Base-by-base conservation (phyloP, 495 filamentous ascomycete species). In the Daldinia caldariorum region DNA sequence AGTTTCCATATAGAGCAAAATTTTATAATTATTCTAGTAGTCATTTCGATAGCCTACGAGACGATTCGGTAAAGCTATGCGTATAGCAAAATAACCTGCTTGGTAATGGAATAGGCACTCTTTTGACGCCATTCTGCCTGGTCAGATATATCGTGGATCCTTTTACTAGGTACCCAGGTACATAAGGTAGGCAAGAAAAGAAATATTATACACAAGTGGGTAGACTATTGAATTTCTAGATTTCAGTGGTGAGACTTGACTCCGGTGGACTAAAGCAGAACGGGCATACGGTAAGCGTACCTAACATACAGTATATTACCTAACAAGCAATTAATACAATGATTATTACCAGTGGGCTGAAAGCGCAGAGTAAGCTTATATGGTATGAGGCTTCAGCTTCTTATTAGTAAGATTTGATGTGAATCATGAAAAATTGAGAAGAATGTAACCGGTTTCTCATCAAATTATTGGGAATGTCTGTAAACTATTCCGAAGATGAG, bases 101-200 rank as follows among this genome's bases (percentile, higher is more conserved):
- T n/a, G n/a, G n/a, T n/a, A n/a, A n/a, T n/a, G n/a, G n/a, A n/a
- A n/a, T n/a, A n/a, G n/a, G n/a, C n/a, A n/a, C n/a, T n/a, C n/a
- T n/a, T n/a, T n/a, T n/a, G n/a, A n/a, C n/a, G n/a, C n/a, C n/a
- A n/a, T n/a, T n/a, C n/a, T n/a, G n/a, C 16, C 22, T 29, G 6
- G 43, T 32, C 20, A 8, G 18, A 7, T 20, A 47, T 53, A 32
- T 51, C n/a, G n/a, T 58, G 4, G 0, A 49, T 14, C 16, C 26
- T 13, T n/a, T 26, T 56, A 41, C 31, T 35, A 35, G 32, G 32
- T 59, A 51, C 26, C 47, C 12, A 14, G 18, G 39, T 32, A 59
- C 66, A 43, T 13, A 6, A 39, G 49, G 59, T 59, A 43, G 66
- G 58, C 12, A 51, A 22, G 50, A 35, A 53, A 32, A 60, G 59